These are phyloP conservation scores for Diplodia seriata DNA, from an alignment of 2,329 filamentous ascomycete species.

Conservation along the genomic window DNA sequence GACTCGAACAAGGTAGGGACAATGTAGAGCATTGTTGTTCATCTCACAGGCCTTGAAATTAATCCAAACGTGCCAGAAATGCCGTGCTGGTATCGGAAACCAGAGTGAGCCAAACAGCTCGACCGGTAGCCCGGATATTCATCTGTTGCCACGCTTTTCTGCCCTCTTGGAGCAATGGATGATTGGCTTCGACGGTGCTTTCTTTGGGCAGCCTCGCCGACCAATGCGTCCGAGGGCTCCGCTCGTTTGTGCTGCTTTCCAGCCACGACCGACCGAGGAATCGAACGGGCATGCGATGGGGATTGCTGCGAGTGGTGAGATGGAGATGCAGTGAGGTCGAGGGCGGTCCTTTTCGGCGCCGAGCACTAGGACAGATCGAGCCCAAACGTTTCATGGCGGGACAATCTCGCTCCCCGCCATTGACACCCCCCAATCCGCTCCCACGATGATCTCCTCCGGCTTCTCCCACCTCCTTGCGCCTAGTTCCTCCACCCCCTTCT, in stretches of 20 bases:
- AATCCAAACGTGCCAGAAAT: background rate
- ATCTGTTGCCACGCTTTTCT: background rate
- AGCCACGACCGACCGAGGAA: background rate
- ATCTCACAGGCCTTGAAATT: no score
- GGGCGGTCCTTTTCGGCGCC: conserved; percentile 18
- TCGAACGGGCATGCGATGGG: background rate
- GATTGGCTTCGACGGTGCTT: background rate
- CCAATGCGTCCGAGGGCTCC: background rate
- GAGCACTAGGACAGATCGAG: conserved; percentile 20
- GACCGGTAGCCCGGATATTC: background rate
- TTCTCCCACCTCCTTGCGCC: conserved; percentile 32
- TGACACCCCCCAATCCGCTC: conserved; percentile 34
- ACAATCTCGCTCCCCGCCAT: conserved; percentile 29
- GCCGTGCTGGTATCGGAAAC: background rate
- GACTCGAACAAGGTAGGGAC: background rate
- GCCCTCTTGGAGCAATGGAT: background rate
- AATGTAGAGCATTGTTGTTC: no score
- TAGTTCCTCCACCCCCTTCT: conserved; percentile 31
- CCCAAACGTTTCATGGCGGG: conserved; percentile 27
- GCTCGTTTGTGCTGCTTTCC: no score
- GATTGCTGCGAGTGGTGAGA: no score
- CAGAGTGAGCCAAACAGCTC: background rate
- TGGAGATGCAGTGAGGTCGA: conserved; percentile 6
- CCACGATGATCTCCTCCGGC: conserved; percentile 44
- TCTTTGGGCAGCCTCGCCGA: no score